Evolutionary conservation across 148 eudicot genomes (phyloP).

Genomic region (Diospyros kaki): DNA sequence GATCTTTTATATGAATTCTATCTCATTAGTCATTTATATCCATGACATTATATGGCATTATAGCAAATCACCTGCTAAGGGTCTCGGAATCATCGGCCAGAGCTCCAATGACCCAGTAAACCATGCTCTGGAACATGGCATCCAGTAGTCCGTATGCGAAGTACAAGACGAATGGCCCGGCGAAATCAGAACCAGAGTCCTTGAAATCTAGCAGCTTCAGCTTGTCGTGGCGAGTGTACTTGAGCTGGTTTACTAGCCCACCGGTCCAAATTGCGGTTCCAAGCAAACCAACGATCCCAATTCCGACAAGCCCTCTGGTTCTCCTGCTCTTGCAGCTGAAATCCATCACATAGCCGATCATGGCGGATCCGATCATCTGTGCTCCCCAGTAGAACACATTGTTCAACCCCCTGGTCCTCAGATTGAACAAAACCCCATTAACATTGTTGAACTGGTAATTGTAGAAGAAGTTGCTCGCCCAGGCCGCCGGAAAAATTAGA

Average conservation of each 20-base stretch:
- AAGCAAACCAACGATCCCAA: slow-evolving; percentile 53
- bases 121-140: slow-evolving; percentile 96
- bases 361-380: slow-evolving; percentile 82
- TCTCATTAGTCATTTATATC: too few relatives aligned
- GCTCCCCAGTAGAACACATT: slow-evolving; percentile 98
- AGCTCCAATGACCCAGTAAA: slow-evolving; percentile 91
- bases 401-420: slow-evolving; percentile 89
- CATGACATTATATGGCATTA: not conserved
- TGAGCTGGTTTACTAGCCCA: slow-evolving; percentile 71
- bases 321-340: slow-evolving; percentile 76
- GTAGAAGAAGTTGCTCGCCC: slow-evolving; percentile 92
- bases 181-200: slow-evolving; percentile 63
- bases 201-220: slow-evolving; percentile 62
- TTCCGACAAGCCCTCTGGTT: slow-evolving; percentile 67
- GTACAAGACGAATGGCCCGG: slow-evolving; percentile 82
- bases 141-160: slow-evolving; percentile 78
- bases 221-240: slow-evolving; percentile 36
- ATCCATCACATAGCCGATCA: slow-evolving; percentile 75
- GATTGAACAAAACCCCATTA: slow-evolving; percentile 75
- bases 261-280: slow-evolving; percentile 89
- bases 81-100: slow-evolving; percentile 84
- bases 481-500: slow-evolving; percentile 64
- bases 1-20: too few relatives aligned
- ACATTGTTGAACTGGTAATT: slow-evolving; percentile 92
- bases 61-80: slow-evolving; percentile 71